Evolutionary conservation across 2,329 filamentous ascomycete genomes (phyloP).

Genomic region (Nemania sp.): DNA sequence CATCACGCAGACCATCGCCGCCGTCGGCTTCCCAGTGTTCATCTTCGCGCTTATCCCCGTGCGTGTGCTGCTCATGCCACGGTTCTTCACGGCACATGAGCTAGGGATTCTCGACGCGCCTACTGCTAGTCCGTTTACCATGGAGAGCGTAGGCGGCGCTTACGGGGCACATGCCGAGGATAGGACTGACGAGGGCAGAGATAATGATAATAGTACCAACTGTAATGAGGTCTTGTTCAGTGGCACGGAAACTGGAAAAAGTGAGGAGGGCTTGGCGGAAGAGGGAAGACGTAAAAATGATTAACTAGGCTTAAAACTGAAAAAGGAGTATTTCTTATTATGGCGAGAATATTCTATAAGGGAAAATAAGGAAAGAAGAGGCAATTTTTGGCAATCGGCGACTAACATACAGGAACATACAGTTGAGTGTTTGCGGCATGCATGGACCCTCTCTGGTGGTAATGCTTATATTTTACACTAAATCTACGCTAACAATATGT

Average conservation of each 20-base stretch:
- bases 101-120: slow-evolving; percentile 75
- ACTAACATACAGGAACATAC: too few relatives aligned
- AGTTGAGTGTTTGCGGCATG: too few relatives aligned
- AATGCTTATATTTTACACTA: too few relatives aligned
- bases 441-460: too few relatives aligned
- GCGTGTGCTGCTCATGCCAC: slow-evolving; percentile 72
- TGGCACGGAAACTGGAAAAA: slow-evolving; percentile 32
- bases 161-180: slow-evolving; percentile 56
- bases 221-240: slow-evolving; percentile 13
- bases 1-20: slow-evolving; percentile 84
- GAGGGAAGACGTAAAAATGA: too few relatives aligned
- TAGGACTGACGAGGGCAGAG: neutral
- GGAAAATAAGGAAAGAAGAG: too few relatives aligned
- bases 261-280: slow-evolving; percentile 54
- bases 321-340: too few relatives aligned
- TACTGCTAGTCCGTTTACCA: slow-evolving; percentile 79
- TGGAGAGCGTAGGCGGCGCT: slow-evolving; percentile 78
- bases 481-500: too few relatives aligned
- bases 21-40: slow-evolving; percentile 82
- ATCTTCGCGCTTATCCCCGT: slow-evolving; percentile 77
- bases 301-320: too few relatives aligned
- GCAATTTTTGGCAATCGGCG: too few relatives aligned
- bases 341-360: too few relatives aligned
- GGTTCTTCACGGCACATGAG: slow-evolving; percentile 70
- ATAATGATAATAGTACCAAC: slow-evolving; percentile 10